Percentiles rank a stretch among this genome's conserved stretches.
These are phyloP conservation scores for Rhypophila decipiens DNA, from an alignment of 495 filamentous ascomycete species.

Conservation along the genomic window DNA sequence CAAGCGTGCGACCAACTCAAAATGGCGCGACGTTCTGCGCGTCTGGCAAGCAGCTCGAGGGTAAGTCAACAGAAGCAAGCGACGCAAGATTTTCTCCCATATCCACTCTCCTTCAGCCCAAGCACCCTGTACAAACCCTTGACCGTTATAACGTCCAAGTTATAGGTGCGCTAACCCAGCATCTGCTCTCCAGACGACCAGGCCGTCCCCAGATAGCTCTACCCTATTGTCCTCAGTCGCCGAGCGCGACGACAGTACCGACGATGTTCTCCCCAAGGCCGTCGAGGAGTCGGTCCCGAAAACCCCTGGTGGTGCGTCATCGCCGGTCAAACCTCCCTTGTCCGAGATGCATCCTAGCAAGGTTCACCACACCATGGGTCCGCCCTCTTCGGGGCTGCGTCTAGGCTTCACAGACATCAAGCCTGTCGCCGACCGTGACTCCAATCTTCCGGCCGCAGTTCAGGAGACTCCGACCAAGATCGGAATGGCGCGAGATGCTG, in stretches of 20 bases:
- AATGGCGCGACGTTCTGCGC: slow-evolving; percentile 45
- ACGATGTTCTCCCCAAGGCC: slow-evolving; percentile 10
- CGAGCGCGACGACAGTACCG: slow-evolving; percentile 33
- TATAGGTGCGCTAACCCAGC: not conserved
- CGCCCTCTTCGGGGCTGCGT: slow-evolving; percentile 58
- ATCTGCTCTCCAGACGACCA: slow-evolving; percentile 15
- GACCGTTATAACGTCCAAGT: too few relatives aligned
- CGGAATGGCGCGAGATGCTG: slow-evolving; percentile 42
- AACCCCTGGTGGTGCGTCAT: slow-evolving; percentile 33
- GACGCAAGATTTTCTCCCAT: not conserved
- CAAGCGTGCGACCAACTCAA: not conserved
- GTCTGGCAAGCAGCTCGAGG: slow-evolving; percentile 38
- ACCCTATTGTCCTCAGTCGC: slow-evolving; percentile 38
- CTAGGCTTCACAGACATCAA: slow-evolving; percentile 62
- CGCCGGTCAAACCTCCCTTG: slow-evolving; percentile 48
- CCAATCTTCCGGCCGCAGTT: slow-evolving; percentile 11
- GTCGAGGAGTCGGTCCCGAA: slow-evolving; percentile 32
- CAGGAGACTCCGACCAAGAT: slow-evolving; percentile 48
- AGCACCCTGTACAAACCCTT: too few relatives aligned
- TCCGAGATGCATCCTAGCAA: slow-evolving; percentile 78
- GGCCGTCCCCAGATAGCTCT: slow-evolving; percentile 13
- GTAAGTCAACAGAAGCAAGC: slow-evolving; percentile 23
- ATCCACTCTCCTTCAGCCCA: not conserved
- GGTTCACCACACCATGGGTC: slow-evolving; percentile 61
- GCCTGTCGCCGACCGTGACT: slow-evolving; percentile 27